These are phyloP conservation scores for Breynia disticha DNA, from an alignment of 441 rosid species.

Conservation along the genomic window DNA sequence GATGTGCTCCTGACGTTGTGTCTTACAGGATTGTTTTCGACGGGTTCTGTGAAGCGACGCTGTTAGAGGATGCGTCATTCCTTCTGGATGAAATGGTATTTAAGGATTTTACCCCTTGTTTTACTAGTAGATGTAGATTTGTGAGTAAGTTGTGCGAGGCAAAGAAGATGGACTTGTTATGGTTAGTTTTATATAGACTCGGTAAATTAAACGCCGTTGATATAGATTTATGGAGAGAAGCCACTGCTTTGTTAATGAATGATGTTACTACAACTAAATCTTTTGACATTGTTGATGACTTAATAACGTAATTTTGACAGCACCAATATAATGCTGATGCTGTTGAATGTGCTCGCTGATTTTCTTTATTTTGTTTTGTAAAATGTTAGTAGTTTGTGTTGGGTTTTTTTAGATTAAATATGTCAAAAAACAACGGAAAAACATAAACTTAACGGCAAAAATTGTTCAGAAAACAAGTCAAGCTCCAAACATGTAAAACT, in stretches of 20 bases:
- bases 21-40: conserved; percentile 67
- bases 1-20: conserved; percentile 55
- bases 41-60: conserved; percentile 37
- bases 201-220: conserved; percentile 27
- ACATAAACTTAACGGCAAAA: too few species aligned
- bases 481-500: too few species aligned
- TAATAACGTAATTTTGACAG: conserved; percentile 8
- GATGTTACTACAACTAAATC: conserved; percentile 13
- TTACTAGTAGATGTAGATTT: conserved; percentile 24
- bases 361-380: not conserved
- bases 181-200: conserved; percentile 31
- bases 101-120: conserved; percentile 51
- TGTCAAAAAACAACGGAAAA: too few species aligned
- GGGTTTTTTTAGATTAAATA: too few species aligned
- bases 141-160: conserved; percentile 32
- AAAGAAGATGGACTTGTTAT: conserved; percentile 28
- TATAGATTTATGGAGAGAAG: conserved; percentile 33
- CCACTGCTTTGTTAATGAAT: conserved; percentile 23
- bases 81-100: conserved; percentile 74
- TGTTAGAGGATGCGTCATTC: conserved; percentile 40
- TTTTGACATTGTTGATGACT: conserved; percentile 22
- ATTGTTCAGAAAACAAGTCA: too few species aligned
- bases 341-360: not conserved
- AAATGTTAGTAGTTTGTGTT: not conserved
- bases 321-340: not conserved